phyloP scores from a whole-genome alignment of 2,329 filamentous ascomycete genomes.

The Elsinoe perseae region DNA sequence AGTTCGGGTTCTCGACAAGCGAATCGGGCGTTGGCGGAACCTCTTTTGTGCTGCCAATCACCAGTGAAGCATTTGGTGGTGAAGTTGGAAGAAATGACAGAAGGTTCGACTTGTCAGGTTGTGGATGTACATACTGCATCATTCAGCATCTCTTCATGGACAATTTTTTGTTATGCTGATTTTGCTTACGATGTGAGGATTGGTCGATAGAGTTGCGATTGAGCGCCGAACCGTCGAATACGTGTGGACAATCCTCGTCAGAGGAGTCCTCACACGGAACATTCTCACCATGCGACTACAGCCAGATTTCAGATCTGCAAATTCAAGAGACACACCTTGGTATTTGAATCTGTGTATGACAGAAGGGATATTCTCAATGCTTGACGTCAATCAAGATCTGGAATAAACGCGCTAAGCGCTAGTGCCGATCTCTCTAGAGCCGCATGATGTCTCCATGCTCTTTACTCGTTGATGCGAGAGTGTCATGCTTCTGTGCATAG shows the following conservation, averaged over 20 bases:
- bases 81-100: slow-evolving; percentile 50
- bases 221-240: slow-evolving; percentile 17
- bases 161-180: neutral
- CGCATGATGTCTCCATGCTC: neutral
- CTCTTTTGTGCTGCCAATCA: slow-evolving; percentile 47
- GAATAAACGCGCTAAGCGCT: neutral
- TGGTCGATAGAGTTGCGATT: slow-evolving; percentile 38
- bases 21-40: slow-evolving; percentile 51
- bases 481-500: no score
- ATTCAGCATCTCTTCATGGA: slow-evolving; percentile 7
- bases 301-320: no score
- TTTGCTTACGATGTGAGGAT: slow-evolving; percentile 34
- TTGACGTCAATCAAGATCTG: slow-evolving; percentile 7
- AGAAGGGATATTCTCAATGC: neutral
- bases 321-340: no score
- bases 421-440: neutral
- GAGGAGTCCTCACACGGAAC: neutral
- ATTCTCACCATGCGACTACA: no score
- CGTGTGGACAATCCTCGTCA: neutral
- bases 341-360: neutral
- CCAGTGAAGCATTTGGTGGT: slow-evolving; percentile 46
- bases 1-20: slow-evolving; percentile 49
- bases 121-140: slow-evolving; percentile 43
- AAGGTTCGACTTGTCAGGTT: slow-evolving; percentile 36
- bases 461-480: neutral